Evolutionary conservation across 768 basidiomycete genomes (phyloP).

Genomic region (Russula ochroleuca): DNA sequence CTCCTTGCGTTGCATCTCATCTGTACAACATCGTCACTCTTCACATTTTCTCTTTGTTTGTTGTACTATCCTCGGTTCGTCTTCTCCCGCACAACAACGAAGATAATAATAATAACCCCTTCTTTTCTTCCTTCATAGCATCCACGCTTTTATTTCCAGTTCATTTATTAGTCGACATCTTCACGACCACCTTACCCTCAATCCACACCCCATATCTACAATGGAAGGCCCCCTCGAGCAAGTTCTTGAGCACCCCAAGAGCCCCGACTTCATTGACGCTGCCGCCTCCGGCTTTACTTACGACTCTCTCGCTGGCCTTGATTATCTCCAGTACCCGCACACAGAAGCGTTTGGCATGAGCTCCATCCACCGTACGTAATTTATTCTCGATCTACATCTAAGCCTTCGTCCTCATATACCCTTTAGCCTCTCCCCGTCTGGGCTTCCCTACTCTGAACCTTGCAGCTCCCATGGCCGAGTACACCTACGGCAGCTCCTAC

Average conservation of each 20-base stretch:
- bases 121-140: constrained; percentile 10
- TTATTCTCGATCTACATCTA: constrained; percentile 2
- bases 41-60: constrained; percentile 36
- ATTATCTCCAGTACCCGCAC: constrained; percentile 70
- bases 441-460: constrained; percentile 62
- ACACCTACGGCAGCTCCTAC: constrained; percentile 55
- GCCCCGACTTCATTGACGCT: constrained; percentile 49
- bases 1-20: constrained; percentile 25
- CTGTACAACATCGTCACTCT: constrained; percentile 36
- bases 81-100: constrained; percentile 14
- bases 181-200: constrained; percentile 28
- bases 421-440: constrained; percentile 48
- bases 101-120: constrained; percentile 1
- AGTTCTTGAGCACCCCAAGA: constrained; percentile 48
- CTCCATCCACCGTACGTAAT: constrained; percentile 56
- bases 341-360: constrained; percentile 53
- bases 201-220: constrained; percentile 22
- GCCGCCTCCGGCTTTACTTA: constrained; percentile 39
- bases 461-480: constrained; percentile 54
- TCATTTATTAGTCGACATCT: constrained; percentile 30
- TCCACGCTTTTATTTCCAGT: constrained; percentile 28
- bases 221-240: constrained; percentile 49
- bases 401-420: constrained; percentile 22
- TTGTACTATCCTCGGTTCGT: constrained; percentile 31
- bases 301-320: constrained; percentile 44